These are phyloP conservation scores for Candida sonorensis DNA, from an alignment of 805 yeast genomes.

Conservation along the genomic window DNA sequence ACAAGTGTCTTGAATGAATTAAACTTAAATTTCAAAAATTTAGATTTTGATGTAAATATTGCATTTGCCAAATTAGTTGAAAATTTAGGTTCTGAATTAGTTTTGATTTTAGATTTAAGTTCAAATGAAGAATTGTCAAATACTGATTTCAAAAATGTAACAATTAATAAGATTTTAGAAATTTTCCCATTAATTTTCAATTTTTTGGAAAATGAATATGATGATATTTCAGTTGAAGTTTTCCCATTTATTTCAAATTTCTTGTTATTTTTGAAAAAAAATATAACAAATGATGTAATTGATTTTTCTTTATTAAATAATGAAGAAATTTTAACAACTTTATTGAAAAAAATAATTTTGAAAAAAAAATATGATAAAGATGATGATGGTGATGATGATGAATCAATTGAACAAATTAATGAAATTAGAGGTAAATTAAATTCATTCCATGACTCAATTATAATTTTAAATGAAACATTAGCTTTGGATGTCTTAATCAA, in stretches of 20 bases:
- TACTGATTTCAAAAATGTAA: slow-evolving; percentile 30
- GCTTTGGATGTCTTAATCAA: slow-evolving; percentile 29
- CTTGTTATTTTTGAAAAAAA: slow-evolving; percentile 61
- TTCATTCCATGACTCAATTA: slow-evolving; percentile 77
- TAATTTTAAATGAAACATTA: slow-evolving; percentile 32
- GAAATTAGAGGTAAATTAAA: slow-evolving; percentile 74
- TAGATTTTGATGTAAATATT: slow-evolving; percentile 55
- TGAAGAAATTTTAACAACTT: slow-evolving; percentile 48
- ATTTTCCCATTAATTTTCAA: slow-evolving; percentile 67
- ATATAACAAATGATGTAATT: slow-evolving; percentile 28
- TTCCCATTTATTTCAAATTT: slow-evolving; percentile 76
- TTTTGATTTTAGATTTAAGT: slow-evolving; percentile 56
- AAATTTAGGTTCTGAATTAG: slow-evolving; percentile 67
- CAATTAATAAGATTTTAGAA: slow-evolving; percentile 43
- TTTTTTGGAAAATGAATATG: slow-evolving; percentile 76
- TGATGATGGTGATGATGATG: slow-evolving; percentile 54
- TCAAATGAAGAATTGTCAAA: slow-evolving; percentile 30
- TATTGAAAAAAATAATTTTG: slow-evolving; percentile 62
- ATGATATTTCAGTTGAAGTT: slow-evolving; percentile 79
- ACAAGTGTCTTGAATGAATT: slow-evolving; percentile 42
- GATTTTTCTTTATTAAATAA: slow-evolving; percentile 26
- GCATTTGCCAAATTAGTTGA: slow-evolving; percentile 74
- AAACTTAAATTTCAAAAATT: slow-evolving; percentile 34
- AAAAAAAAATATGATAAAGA: slow-evolving; percentile 78
- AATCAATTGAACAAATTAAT: slow-evolving; percentile 66